These are phyloP conservation scores for Penicillium dipodomyicola DNA, from an alignment of 495 filamentous ascomycete species.

Conservation along the genomic window DNA sequence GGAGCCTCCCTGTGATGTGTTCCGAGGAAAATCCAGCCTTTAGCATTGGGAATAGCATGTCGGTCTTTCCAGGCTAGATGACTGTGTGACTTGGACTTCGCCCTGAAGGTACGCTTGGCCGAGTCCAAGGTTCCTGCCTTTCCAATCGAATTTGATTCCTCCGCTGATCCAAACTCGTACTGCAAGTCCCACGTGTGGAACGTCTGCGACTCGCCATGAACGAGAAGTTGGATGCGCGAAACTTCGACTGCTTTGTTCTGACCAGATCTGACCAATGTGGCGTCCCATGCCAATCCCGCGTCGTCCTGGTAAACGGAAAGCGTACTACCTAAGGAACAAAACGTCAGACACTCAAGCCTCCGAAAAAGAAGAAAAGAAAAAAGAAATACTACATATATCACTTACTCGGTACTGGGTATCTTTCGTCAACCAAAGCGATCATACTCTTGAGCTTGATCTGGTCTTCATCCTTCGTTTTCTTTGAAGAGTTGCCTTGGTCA, in stretches of 20 bases:
- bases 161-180: not conserved
- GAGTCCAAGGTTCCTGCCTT: not conserved
- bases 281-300: constrained; percentile 10
- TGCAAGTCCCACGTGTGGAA: not conserved
- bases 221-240: constrained; percentile 13
- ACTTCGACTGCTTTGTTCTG: not conserved
- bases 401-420: not conserved
- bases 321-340: not conserved
- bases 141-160: not conserved
- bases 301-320: constrained; percentile 13
- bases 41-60: not conserved
- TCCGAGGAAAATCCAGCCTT: constrained; percentile 7
- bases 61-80: constrained; percentile 13
- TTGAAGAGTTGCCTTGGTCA: not conserved
- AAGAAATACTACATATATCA: not conserved
- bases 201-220: not conserved
- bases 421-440: constrained; percentile 8
- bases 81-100: constrained; percentile 4
- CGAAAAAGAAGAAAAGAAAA: too few relatives aligned
- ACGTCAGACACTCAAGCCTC: not conserved
- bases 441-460: not conserved
- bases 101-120: constrained; percentile 6
- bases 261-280: constrained; percentile 5
- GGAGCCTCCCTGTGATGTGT: not conserved
- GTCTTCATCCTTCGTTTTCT: constrained; percentile 4